Evolutionary conservation across 2,329 filamentous ascomycete species (phyloP).

Genomic region (Lasiodiplodia theobromae): DNA sequence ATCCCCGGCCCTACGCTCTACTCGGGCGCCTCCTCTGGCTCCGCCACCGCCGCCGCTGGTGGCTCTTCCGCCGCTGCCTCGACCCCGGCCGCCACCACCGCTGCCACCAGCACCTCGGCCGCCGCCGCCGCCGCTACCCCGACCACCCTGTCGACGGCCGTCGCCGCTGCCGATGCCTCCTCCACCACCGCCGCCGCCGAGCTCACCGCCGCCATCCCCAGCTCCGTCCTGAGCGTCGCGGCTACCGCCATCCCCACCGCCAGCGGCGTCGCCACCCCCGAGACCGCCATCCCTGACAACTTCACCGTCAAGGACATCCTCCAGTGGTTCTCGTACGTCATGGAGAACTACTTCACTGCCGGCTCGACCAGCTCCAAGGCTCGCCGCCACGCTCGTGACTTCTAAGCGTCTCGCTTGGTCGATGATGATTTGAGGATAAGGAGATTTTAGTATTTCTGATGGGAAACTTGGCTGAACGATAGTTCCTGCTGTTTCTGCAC

Average conservation of each 20-base stretch:
- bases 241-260: slow-evolving; percentile 27
- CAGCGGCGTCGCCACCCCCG: slow-evolving; percentile 23
- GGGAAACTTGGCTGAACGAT: not conserved
- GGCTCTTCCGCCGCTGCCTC: slow-evolving; percentile 15
- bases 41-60: slow-evolving; percentile 28
- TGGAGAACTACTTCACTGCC: slow-evolving; percentile 31
- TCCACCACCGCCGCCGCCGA: slow-evolving; percentile 32
- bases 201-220: slow-evolving; percentile 31
- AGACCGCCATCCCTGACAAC: slow-evolving; percentile 36
- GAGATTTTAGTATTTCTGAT: not conserved
- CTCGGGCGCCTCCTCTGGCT: slow-evolving; percentile 36
- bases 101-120: slow-evolving; percentile 25
- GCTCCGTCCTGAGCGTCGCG: slow-evolving; percentile 28
- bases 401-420: slow-evolving; percentile 2
- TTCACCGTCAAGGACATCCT: slow-evolving; percentile 47
- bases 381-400: slow-evolving; percentile 32
- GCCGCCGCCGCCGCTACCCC: slow-evolving; percentile 14
- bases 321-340: slow-evolving; percentile 39
- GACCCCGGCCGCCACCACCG: slow-evolving; percentile 7
- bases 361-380: slow-evolving; percentile 4
- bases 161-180: slow-evolving; percentile 29
- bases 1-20: slow-evolving; percentile 60
- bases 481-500: not conserved
- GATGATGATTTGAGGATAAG: not conserved
- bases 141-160: slow-evolving; percentile 5